phyloP scores from a whole-genome alignment of 306 rosid genomes.

The Inga leiocalycina region DNA sequence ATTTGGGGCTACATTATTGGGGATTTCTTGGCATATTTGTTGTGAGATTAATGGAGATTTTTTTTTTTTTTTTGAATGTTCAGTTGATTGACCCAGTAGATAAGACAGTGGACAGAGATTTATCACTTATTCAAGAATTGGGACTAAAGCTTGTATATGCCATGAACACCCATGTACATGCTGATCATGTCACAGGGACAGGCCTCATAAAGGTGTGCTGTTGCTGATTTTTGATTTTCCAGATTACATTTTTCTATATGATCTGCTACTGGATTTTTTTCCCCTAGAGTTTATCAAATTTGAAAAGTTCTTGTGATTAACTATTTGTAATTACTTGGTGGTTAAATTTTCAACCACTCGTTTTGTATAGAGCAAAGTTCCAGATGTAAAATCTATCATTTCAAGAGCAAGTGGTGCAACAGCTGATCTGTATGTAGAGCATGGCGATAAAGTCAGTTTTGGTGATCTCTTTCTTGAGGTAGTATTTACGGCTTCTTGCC shows the following conservation, averaged over 20 bases:
- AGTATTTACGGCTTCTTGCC: constrained; percentile 23
- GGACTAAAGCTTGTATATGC: constrained; percentile 82
- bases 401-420: constrained; percentile 83
- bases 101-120: constrained; percentile 86
- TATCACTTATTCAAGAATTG: constrained; percentile 65
- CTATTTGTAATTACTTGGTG: constrained; percentile 3
- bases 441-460: constrained; percentile 61
- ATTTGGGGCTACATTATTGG: constrained; percentile 14
- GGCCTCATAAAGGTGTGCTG: constrained; percentile 77
- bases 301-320: not conserved
- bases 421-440: constrained; percentile 67
- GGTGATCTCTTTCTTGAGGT: constrained; percentile 92
- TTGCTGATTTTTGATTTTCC: constrained; percentile 5
- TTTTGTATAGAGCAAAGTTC: constrained; percentile 60
- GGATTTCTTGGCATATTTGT: not conserved
- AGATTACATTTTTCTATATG: not conserved
- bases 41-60: constrained; percentile 1
- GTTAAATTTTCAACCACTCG: constrained; percentile 26
- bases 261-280: not conserved
- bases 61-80: not conserved
- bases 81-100: constrained; percentile 99
- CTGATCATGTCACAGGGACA: constrained; percentile 97
- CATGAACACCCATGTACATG: constrained; percentile 95
- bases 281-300: not conserved
- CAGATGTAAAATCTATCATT: constrained; percentile 77